phyloP scores from a whole-genome alignment of 176 grass and related monocot genomes.

The Aegilops speltoides region DNA sequence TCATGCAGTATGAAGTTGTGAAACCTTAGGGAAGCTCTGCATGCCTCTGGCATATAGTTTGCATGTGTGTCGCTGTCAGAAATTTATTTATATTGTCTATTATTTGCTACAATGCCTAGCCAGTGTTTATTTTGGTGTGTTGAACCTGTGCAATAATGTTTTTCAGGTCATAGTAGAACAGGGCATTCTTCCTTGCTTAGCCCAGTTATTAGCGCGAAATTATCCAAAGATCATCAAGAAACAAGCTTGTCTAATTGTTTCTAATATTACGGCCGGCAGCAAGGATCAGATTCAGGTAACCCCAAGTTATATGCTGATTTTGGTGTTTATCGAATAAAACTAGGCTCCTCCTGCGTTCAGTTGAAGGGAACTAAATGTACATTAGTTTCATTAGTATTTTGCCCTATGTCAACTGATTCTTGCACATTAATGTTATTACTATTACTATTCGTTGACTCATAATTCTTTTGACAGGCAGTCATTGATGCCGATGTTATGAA shows the following conservation, averaged over 20 bases:
- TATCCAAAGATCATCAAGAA: slow-evolving; percentile 63
- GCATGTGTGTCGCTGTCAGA: neutral
- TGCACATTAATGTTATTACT: neutral
- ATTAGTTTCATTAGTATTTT: neutral
- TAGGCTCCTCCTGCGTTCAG: neutral
- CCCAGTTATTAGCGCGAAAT: slow-evolving; percentile 38
- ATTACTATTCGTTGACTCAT: neutral
- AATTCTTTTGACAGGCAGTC: slow-evolving; percentile 55
- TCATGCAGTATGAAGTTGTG: neutral
- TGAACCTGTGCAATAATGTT: slow-evolving; percentile 13
- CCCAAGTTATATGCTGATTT: neutral
- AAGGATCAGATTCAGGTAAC: slow-evolving; percentile 78
- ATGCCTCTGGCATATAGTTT: neutral
- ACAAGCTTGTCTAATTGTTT: slow-evolving; percentile 65
- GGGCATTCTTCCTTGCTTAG: slow-evolving; percentile 51
- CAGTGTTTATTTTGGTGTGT: slow-evolving; percentile 8
- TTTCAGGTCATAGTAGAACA: slow-evolving; percentile 68
- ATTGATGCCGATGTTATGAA: slow-evolving; percentile 68
- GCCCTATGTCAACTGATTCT: slow-evolving; percentile 5
- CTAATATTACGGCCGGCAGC: slow-evolving; percentile 64
- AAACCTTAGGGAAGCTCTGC: neutral
- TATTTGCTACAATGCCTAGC: neutral
- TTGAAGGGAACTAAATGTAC: neutral
- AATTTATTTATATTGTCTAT: neutral
- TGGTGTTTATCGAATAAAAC: neutral